Conservation (phyloP, 371 early-diverging fungal genomes). For the Syncephalis fuscata region DNA sequence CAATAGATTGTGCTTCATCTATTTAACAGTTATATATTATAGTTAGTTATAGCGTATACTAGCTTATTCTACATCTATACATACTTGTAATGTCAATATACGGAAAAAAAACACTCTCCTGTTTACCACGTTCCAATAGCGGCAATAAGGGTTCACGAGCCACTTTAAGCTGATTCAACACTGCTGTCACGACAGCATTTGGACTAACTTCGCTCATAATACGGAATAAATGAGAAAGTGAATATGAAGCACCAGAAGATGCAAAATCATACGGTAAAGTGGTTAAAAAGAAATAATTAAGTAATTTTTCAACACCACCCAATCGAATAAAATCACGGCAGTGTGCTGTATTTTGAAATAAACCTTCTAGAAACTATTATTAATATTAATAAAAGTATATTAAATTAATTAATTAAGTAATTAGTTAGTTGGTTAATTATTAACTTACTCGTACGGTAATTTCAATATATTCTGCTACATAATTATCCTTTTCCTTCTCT, state of each 20-base stretch:
- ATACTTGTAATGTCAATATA: neutral
- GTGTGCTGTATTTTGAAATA: slow-evolving; percentile 63
- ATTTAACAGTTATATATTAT: neutral
- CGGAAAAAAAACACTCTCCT: neutral
- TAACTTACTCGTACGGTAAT: slow-evolving; percentile 22
- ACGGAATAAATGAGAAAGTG: slow-evolving; percentile 54
- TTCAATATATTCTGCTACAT: slow-evolving; percentile 27
- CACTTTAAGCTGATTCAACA: slow-evolving; percentile 23
- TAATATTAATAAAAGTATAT: neutral
- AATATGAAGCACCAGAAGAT: slow-evolving; percentile 38
- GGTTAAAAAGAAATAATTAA: slow-evolving; percentile 45
- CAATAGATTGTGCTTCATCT: slow-evolving; percentile 21
- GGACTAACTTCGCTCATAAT: slow-evolving; percentile 48
- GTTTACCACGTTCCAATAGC: neutral
- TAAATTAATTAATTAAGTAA: neutral
- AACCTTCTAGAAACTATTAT: slow-evolving; percentile 63
- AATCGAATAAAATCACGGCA: slow-evolving; percentile 52
- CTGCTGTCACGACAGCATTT: slow-evolving; percentile 17
- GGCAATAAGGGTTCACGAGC: neutral
- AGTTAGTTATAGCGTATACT: no score
- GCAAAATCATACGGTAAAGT: slow-evolving; percentile 62
- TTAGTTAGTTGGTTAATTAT: slow-evolving; percentile 14
- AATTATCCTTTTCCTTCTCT: slow-evolving; percentile 29
- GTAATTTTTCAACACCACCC: slow-evolving; percentile 43
- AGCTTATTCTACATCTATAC: no score